Base-by-base conservation (phyloP, 345 rosid species). In the Hypericum androsaemum region DNA sequence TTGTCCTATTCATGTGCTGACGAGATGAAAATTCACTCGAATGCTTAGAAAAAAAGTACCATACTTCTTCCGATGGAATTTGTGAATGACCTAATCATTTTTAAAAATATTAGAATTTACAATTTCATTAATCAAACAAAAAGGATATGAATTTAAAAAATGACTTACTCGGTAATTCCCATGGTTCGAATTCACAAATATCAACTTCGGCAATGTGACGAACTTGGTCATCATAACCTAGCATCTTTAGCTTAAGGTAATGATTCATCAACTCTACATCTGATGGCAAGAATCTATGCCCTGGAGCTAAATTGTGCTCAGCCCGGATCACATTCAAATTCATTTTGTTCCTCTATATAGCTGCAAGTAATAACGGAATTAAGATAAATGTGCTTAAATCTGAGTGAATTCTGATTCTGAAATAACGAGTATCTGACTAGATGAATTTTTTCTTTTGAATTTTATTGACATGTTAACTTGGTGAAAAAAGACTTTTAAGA, bases 81-180 rank as follows among this genome's bases (percentile, higher is more conserved):
- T 7, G 14, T 2, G 28, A 7, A 54, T n/a, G 10, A 3, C 41
- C 59, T 56, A 10, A 49, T 12, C 8, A 8, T 6, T 40, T 13
- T 15, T 5, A 10, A 17, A 40, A 22, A 22, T 1, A 22, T 22
- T 4, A 22, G 32, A 4, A 22, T 22, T 22, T 22, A 22, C 32
- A 22, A 22, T 1, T 22, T 22, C 32, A 22, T 22, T 22, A 22
- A 4, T 22, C 32, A 22, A 4, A 22, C 32, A 22, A 22, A 22
- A 22, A 22, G 1, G n/a, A n/a, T 22, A 22, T 22, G 32, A 22
- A 22, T 4, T 22, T 22, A 22, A 22, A 22, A 4, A 41, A 22
- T n/a, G n/a, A 43, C 8, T 55, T 22, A 44, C 60, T 9, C 5
- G 52, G 52, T 12, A 45, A 45, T 6, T 56, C 12, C 37, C 43